Evolutionary conservation across 208 protist species (phyloP).

Genomic region (Acanthamoeba healyi): DNA sequence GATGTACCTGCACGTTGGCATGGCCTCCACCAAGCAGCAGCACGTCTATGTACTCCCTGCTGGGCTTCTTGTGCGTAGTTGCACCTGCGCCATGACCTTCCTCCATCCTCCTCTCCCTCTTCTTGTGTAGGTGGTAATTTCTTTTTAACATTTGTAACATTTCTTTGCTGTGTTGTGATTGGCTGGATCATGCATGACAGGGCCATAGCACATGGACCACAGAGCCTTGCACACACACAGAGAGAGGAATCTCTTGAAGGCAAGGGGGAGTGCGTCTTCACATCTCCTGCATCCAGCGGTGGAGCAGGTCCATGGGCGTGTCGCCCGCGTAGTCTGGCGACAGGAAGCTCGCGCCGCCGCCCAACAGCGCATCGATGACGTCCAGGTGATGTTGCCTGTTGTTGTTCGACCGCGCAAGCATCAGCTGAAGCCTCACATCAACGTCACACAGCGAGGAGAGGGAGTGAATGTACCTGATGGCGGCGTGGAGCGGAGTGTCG

Average conservation of each 20-base stretch:
- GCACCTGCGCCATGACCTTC: not conserved
- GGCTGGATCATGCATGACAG: too few species aligned
- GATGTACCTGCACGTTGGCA: slow-evolving; percentile 7
- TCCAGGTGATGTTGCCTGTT: slow-evolving; percentile 9
- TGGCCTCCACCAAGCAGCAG: slow-evolving; percentile 1
- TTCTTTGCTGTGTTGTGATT: too few species aligned
- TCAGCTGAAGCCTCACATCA: not conserved
- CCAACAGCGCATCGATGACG: slow-evolving; percentile 9
- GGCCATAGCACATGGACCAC: too few species aligned
- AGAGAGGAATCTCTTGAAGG: too few species aligned
- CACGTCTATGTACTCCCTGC: not conserved
- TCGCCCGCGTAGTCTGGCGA: slow-evolving; percentile 34
- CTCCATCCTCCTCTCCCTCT: not conserved
- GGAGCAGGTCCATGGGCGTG: not conserved
- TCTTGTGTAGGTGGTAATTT: too few species aligned
- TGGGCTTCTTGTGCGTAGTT: not conserved
- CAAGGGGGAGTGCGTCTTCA: too few species aligned
- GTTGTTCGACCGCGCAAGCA: not conserved
- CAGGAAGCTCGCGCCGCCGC: slow-evolving; percentile 38
- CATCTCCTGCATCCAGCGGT: not conserved
- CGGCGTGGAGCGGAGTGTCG: slow-evolving; percentile 23
- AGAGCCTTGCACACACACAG: too few species aligned
- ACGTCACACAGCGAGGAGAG: not conserved
- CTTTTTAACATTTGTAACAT: too few species aligned
- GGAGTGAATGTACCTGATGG: slow-evolving; percentile 26